A percentile compares a stretch with the other conserved stretches of the same genome.
Evolutionary conservation across 768 basidiomycete genomes (phyloP).

Genomic region (Rubroboletus pulcherrimus): DNA sequence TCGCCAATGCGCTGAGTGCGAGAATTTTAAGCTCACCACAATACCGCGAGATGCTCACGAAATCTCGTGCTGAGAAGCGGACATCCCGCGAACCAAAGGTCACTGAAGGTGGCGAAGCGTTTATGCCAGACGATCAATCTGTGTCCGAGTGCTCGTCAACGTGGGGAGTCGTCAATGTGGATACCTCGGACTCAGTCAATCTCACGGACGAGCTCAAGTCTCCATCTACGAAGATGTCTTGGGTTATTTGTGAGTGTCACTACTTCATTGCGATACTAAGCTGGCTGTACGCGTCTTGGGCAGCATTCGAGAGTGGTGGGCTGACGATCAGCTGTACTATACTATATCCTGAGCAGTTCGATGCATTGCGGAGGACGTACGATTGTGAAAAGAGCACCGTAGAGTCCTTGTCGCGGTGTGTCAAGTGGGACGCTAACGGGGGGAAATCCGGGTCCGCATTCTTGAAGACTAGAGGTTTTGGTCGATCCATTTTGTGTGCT

Average conservation of each 20-base stretch:
- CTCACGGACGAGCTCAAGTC: conserved; percentile 74
- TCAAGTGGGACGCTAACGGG: conserved; percentile 94
- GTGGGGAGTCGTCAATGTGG: conserved; percentile 90
- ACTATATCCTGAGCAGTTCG: conserved; percentile 95
- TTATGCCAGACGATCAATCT: conserved; percentile 90
- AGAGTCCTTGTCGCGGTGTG: conserved; percentile 88
- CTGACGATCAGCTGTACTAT: conserved; percentile 91
- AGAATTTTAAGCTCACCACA: conserved; percentile 58
- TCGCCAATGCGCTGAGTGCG: conserved; percentile 3
- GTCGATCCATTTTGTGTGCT: neutral
- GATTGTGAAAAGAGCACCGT: conserved; percentile 94
- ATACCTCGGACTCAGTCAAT: conserved; percentile 58
- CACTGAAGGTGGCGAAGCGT: conserved; percentile 72
- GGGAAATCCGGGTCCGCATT: conserved; percentile 98
- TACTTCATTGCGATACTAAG: neutral
- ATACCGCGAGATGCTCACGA: conserved; percentile 76
- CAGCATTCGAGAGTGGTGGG: conserved; percentile 88
- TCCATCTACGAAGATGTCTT: conserved; percentile 75
- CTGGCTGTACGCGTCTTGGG: conserved; percentile 2
- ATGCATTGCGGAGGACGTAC: conserved; percentile 86
- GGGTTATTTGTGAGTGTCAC: conserved; percentile 66
- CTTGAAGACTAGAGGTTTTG: conserved; percentile 85
- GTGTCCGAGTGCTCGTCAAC: conserved; percentile 81
- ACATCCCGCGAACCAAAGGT: conserved; percentile 52
- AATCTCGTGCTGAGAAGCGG: conserved; percentile 74